Conservation (phyloP, 306 rosid genomes). For the Casuarina cunninghamiana region DNA sequence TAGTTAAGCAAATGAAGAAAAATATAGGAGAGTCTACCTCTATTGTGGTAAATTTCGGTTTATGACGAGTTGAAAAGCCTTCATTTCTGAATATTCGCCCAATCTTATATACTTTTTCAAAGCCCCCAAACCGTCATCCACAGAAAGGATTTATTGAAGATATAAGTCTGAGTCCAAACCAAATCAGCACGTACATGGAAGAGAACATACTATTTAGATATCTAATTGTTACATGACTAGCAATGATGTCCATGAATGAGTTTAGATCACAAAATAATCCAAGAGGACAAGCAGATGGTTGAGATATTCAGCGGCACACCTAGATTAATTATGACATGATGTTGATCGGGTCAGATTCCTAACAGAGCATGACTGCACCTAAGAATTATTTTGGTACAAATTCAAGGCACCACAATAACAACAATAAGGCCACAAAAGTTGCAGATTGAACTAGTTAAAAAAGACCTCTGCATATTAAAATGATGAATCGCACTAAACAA, state of each 20-base stretch:
- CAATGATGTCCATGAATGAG: neutral
- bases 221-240: neutral
- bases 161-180: constrained; percentile 1
- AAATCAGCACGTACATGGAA: constrained; percentile 25
- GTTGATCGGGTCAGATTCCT: neutral
- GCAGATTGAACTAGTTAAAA: neutral
- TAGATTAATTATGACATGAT: neutral
- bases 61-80: constrained; percentile 97
- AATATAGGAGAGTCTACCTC: constrained; percentile 59
- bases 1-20: constrained; percentile 13
- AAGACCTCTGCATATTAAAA: neutral
- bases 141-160: constrained; percentile 23
- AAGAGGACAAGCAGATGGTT: neutral
- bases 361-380: neutral
- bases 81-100: constrained; percentile 98
- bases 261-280: neutral
- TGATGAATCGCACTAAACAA: neutral
- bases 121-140: constrained; percentile 81
- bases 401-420: neutral
- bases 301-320: neutral
- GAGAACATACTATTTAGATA: neutral
- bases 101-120: constrained; percentile 92
- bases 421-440: neutral
- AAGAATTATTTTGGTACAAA: neutral
- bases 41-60: constrained; percentile 69